Evolutionary conservation across 164 flowering plant species (phyloP).

Genomic region (Litsea cubeba): DNA sequence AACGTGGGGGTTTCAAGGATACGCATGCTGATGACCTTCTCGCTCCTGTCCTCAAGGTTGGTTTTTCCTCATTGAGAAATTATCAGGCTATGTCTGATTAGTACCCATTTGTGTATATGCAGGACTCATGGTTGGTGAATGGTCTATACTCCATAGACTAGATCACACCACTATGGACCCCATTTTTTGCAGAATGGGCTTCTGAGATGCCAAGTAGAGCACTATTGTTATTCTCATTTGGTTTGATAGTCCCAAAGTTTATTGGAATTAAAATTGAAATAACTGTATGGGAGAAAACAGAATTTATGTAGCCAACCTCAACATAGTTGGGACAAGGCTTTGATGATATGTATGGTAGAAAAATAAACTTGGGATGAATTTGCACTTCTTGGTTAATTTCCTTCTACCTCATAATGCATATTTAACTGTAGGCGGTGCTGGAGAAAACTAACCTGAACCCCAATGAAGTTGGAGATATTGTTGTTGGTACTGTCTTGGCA

Average conservation of each 20-base stretch:
- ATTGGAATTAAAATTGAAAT: neutral
- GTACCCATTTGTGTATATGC: neutral
- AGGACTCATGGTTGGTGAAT: neutral
- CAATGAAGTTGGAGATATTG: slow-evolving; percentile 90
- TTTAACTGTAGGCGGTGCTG: slow-evolving; percentile 59
- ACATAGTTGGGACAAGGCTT: no score
- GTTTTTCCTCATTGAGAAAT: slow-evolving; percentile 3
- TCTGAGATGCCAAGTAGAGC: neutral
- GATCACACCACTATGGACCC: neutral
- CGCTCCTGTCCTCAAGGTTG: slow-evolving; percentile 82
- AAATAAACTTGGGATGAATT: neutral
- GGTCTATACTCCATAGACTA: neutral
- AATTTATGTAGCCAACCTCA: neutral
- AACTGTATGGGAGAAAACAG: neutral
- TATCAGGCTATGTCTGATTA: neutral
- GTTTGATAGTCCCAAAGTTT: no score
- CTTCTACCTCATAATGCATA: neutral
- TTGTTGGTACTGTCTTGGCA: slow-evolving; percentile 90
- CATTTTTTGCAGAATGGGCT: neutral
- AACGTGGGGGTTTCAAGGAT: slow-evolving; percentile 92
- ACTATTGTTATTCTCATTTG: neutral
- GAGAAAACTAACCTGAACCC: slow-evolving; percentile 85
- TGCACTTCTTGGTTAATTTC: neutral
- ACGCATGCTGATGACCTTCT: slow-evolving; percentile 82
- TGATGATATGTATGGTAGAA: neutral